Base-by-base conservation (phyloP, 768 basidiomycete genomes). In the Vararia minispora region DNA sequence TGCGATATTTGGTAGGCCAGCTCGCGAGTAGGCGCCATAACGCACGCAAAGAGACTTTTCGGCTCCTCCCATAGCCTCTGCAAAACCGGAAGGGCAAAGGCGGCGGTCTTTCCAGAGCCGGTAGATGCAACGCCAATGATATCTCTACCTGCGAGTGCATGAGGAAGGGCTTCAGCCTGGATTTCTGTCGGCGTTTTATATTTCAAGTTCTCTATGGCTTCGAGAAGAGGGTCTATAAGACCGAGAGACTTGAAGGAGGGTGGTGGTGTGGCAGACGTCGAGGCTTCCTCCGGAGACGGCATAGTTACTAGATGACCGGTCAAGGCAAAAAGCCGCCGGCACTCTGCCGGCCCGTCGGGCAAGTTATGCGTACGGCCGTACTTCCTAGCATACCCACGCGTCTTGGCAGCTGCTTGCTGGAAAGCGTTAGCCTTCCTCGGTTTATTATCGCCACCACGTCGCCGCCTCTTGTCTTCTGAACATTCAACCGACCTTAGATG, bases 121-220 rank as follows among this genome's bases (percentile, higher is more conserved):
- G 95, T 99, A 48, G 88, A 80, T 23, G 95, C 95, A n/a, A 99
- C 83, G 14, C 95, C 95, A 42, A 99, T 98, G 48, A 99, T 87
- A 63, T 99, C 95, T 52, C 82, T 76, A 0, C 91, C 92, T 56
- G 85, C 69, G 5, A 99, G 62, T 14, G 92, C 94, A 62, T 77
- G 75, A 0, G 95, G 95, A 33, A 99, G 71, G 25, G 71, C 71
- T 52, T 89, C 76, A 2, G 65, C 62, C 59, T 99, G 95, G 50
- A 99, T 99, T 39, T 85, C 81, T 6, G 94, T 94, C 1, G 95
- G 94, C 29, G 69, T 66, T 45, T 72, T 90, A 71, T 75, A 98
- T 33, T 77, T 76, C 28, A 97, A 64, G 41, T 80, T 76, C 30
- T 77, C 69, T 31, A 97, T 74, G 4, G 92, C 84, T 52, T 86